phyloP scores from a whole-genome alignment of 2,329 filamentous ascomycete genomes.

The Neonectria hederae region DNA sequence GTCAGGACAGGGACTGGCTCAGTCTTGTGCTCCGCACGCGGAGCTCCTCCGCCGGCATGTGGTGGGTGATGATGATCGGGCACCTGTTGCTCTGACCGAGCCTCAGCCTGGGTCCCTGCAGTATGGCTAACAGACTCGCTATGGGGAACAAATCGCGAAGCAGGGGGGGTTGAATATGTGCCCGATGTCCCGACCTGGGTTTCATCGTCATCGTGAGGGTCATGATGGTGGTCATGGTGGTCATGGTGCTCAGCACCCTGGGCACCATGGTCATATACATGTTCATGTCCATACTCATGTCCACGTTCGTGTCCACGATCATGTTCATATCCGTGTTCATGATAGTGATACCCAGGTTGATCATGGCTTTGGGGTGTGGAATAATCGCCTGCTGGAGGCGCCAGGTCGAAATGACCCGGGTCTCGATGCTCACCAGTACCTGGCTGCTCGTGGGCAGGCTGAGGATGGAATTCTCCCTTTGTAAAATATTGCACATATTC shows the following conservation, averaged over 20 bases:
- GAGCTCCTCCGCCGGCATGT: slow-evolving; percentile 25
- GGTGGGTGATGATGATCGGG: slow-evolving; percentile 30
- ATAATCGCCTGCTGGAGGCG: slow-evolving; percentile 27
- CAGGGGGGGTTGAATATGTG: slow-evolving; percentile 32
- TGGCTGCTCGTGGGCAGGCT: slow-evolving; percentile 31
- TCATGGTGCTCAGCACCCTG: slow-evolving; percentile 31
- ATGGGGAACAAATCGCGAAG: slow-evolving; percentile 38
- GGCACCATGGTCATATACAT: slow-evolving; percentile 32
- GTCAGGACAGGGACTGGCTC: slow-evolving; percentile 40
- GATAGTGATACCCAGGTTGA: slow-evolving; percentile 21
- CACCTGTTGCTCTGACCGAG: slow-evolving; percentile 51
- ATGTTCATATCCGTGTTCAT: slow-evolving; percentile 14
- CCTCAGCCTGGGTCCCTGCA: slow-evolving; percentile 61
- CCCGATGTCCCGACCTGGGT: slow-evolving; percentile 28
- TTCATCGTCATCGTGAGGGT: slow-evolving; percentile 23
- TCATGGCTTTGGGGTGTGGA: slow-evolving; percentile 29
- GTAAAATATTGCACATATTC: slow-evolving; percentile 63
- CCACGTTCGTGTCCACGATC: slow-evolving; percentile 20
- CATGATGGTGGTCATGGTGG: slow-evolving; percentile 27
- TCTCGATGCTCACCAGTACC: slow-evolving; percentile 37
- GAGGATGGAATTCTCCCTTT: slow-evolving; percentile 60
- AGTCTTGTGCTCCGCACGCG: slow-evolving; percentile 34
- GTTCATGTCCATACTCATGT: slow-evolving; percentile 6
- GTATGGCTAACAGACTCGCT: slow-evolving; percentile 47
- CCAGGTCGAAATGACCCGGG: slow-evolving; percentile 38